A percentile compares a stretch with the other conserved stretches of the same genome.
Evolutionary conservation across 768 basidiomycete species (phyloP).

Genomic region (Porpolomopsis calyptriformis): DNA sequence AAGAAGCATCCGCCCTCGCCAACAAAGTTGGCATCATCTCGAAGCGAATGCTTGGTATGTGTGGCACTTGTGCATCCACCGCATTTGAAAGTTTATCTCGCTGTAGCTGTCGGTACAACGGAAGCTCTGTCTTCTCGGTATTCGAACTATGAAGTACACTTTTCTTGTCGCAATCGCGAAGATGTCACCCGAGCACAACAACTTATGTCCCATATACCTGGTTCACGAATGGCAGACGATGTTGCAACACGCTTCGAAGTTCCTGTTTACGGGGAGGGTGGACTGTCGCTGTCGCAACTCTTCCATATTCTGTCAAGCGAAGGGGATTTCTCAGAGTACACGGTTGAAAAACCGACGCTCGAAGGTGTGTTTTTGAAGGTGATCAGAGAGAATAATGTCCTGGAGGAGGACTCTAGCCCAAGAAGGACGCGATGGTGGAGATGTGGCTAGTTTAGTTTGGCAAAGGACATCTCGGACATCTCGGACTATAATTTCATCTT

Average conservation of each 20-base stretch:
- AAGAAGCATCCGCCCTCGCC: conserved; percentile 70
- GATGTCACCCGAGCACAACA: conserved; percentile 35
- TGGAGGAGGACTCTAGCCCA: conserved; percentile 20
- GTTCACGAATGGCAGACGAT: conserved; percentile 45
- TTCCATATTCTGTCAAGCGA: conserved; percentile 34
- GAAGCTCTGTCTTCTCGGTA: conserved; percentile 30
- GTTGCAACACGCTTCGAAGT: conserved; percentile 58
- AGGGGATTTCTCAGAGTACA: conserved; percentile 39
- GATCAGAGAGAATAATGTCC: conserved; percentile 37
- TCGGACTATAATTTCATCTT: background rate
- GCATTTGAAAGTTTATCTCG: background rate
- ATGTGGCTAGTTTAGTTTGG: background rate
- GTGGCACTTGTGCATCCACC: background rate
- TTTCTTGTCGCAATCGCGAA: conserved; percentile 40
- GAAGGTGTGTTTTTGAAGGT: conserved; percentile 50
- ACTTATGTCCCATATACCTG: conserved; percentile 44
- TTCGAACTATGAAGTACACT: conserved; percentile 62
- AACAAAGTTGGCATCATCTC: conserved; percentile 71
- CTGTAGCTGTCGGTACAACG: conserved; percentile 2
- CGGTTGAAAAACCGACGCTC: conserved; percentile 41
- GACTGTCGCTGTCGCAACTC: conserved; percentile 33
- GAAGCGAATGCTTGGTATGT: conserved; percentile 52
- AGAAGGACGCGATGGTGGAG: conserved; percentile 9
- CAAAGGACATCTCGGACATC: background rate
- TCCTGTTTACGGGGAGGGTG: conserved; percentile 27